Percentiles rank a stretch among this genome's conserved stretches.
Evolutionary conservation across 345 rosid species (phyloP).

Genomic region (Citrus sp.): DNA sequence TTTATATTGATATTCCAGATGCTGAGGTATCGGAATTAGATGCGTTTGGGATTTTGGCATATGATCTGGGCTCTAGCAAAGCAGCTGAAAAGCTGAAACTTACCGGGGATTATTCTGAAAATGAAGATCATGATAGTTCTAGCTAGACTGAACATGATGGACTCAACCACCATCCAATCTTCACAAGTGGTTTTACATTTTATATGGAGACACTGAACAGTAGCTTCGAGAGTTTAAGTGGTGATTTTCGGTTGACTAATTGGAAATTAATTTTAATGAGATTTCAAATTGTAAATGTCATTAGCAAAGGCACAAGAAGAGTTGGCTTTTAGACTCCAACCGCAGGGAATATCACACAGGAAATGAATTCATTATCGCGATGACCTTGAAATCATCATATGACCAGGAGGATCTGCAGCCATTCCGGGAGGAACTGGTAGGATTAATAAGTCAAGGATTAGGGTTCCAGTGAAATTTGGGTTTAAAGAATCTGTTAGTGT

Average conservation of each 20-base stretch:
- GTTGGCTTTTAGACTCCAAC: slow-evolving; percentile 31
- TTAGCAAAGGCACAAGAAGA: slow-evolving; percentile 24
- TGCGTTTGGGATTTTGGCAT: slow-evolving; percentile 25
- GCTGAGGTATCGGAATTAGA: slow-evolving; percentile 9
- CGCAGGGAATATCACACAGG: slow-evolving; percentile 10
- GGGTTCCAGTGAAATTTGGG: slow-evolving; percentile 28
- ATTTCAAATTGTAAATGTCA: slow-evolving; percentile 36
- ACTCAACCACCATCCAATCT: neutral
- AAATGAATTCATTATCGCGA: neutral
- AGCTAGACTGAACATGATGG: neutral
- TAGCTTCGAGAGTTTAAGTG: slow-evolving; percentile 32
- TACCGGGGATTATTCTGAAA: too few relatives aligned
- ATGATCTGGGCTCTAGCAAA: slow-evolving; percentile 27
- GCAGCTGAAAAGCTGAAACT: slow-evolving; percentile 19
- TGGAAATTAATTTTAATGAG: slow-evolving; percentile 3
- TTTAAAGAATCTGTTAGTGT: slow-evolving; percentile 16
- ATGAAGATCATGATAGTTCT: neutral
- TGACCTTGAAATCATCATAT: slow-evolving; percentile 15
- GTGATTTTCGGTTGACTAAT: slow-evolving; percentile 18
- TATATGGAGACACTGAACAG: slow-evolving; percentile 15
- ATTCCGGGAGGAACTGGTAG: slow-evolving; percentile 12
- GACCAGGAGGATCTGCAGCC: slow-evolving; percentile 33
- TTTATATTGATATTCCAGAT: neutral
- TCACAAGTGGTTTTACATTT: neutral
- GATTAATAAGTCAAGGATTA: slow-evolving; percentile 21